Percentiles rank a stretch among this genome's conserved stretches.
These are phyloP conservation scores for Neurospora sublineolata DNA, from an alignment of 495 filamentous ascomycete species.

Conservation along the genomic window DNA sequence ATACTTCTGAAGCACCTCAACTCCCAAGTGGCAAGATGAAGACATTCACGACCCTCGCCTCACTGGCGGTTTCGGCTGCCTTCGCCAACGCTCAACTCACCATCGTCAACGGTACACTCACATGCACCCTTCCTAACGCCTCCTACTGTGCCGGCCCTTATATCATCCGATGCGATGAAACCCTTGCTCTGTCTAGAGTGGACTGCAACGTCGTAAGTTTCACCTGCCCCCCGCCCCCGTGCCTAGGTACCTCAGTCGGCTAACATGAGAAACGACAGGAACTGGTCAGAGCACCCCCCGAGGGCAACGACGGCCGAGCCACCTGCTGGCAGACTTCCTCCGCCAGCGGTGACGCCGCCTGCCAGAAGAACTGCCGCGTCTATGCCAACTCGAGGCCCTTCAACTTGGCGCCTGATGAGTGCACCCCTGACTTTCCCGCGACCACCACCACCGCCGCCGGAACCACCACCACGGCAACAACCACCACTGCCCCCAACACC, in stretches of 20 bases:
- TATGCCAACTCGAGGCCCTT: conserved; percentile 15
- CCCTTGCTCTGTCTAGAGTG: conserved; percentile 9
- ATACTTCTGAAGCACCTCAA: background rate
- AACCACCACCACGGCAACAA: background rate
- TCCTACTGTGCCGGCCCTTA: conserved; percentile 21
- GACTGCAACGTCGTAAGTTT: conserved; percentile 16
- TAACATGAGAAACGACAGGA: conserved; percentile 8
- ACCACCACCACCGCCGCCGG: background rate
- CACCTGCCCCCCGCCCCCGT: background rate
- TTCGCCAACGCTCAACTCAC: conserved; percentile 17
- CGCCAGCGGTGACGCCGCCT: conserved; percentile 19
- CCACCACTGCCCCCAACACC: background rate
- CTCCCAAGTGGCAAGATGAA: conserved; percentile 11
- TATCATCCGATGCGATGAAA: conserved; percentile 21
- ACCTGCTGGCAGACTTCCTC: conserved; percentile 17
- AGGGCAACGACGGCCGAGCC: conserved; percentile 8
- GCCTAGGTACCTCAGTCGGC: background rate
- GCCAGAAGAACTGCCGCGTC: conserved; percentile 29
- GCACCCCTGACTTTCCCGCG: conserved; percentile 15
- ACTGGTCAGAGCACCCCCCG: conserved; percentile 19
- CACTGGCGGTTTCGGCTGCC: conserved; percentile 14
- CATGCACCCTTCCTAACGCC: conserved; percentile 15
- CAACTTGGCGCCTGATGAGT: conserved; percentile 13
- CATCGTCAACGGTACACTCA: conserved; percentile 6
- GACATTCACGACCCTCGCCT: conserved; percentile 14